phyloP scores from a whole-genome alignment of 805 yeast genomes.

The Candida odintsovae region DNA sequence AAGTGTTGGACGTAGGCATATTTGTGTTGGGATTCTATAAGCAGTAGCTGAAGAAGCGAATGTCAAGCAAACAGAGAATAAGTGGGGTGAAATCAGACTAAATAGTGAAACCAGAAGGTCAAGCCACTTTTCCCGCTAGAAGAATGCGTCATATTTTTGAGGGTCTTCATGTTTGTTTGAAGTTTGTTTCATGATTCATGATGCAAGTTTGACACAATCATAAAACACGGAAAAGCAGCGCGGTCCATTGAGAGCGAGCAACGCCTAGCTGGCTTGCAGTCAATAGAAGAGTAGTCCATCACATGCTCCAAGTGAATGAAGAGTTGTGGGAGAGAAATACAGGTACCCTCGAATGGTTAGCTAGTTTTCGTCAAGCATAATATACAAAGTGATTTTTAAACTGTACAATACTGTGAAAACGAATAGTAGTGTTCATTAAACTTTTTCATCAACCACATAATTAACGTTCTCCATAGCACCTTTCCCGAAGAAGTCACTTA shows the following conservation, averaged over 20 bases:
- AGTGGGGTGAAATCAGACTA: not conserved
- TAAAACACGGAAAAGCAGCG: not conserved
- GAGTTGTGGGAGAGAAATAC: too few species aligned
- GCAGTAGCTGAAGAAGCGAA: not conserved
- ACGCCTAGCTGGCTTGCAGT: too few species aligned
- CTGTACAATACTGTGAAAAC: too few species aligned
- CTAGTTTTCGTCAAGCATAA: too few species aligned
- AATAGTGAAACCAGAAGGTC: not conserved
- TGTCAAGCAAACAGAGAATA: not conserved
- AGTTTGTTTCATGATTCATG: slow-evolving; percentile 3
- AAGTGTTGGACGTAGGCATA: not conserved
- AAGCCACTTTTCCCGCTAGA: not conserved
- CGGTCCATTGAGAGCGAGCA: too few species aligned
- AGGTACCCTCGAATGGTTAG: too few species aligned
- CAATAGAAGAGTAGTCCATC: too few species aligned
- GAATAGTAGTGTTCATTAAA: not conserved
- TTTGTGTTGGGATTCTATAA: not conserved
- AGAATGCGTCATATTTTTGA: not conserved
- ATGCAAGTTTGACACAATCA: slow-evolving; percentile 2
- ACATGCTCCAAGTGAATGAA: too few species aligned
- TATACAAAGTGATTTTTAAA: too few species aligned
- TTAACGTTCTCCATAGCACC: slow-evolving; percentile 66
- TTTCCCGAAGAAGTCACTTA: slow-evolving; percentile 78
- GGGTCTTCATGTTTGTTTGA: slow-evolving; percentile 1
- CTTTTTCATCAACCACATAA: slow-evolving; percentile 1